phyloP scores from a whole-genome alignment of 805 yeast species.

The Kodamaea fukazawae region DNA sequence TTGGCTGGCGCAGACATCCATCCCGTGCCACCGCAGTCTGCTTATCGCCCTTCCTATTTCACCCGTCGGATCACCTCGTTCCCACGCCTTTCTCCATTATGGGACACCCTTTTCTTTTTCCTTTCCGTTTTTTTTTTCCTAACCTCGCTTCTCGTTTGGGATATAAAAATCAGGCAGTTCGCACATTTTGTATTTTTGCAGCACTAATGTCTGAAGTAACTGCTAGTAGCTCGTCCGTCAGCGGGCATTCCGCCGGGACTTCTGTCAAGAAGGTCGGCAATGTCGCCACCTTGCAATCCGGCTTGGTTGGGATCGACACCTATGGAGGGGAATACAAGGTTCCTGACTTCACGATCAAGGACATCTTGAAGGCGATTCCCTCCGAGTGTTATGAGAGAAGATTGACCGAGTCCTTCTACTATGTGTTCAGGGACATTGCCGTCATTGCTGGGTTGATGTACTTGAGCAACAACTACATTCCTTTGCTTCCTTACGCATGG shows the following conservation, averaged over 20 bases:
- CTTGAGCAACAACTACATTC: conserved; percentile 43
- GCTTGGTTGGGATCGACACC: conserved; percentile 46
- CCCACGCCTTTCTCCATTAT: no score
- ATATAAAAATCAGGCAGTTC: background rate
- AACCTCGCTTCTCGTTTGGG: no score
- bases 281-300: conserved; percentile 14
- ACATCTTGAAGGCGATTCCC: conserved; percentile 56
- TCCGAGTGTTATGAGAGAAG: conserved; percentile 59
- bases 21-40: no score
- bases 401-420: conserved; percentile 46
- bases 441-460: conserved; percentile 43
- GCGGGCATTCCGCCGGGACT: conserved; percentile 6
- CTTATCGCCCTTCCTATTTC: no score
- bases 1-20: no score
- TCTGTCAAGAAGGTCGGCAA: conserved; percentile 14
- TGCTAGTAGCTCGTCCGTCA: conserved; percentile 2
- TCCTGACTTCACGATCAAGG: conserved; percentile 62
- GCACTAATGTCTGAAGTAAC: conserved; percentile 11
- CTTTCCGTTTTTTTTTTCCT: background rate
- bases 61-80: no score
- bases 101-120: conserved; percentile 1
- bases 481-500: conserved; percentile 15
- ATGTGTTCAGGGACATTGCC: conserved; percentile 52
- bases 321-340: conserved; percentile 54
- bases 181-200: background rate